These are phyloP conservation scores for Lunularia cruciata DNA, from an alignment of 225 moss, liverwort and hornwort genomes.

Conservation along the genomic window DNA sequence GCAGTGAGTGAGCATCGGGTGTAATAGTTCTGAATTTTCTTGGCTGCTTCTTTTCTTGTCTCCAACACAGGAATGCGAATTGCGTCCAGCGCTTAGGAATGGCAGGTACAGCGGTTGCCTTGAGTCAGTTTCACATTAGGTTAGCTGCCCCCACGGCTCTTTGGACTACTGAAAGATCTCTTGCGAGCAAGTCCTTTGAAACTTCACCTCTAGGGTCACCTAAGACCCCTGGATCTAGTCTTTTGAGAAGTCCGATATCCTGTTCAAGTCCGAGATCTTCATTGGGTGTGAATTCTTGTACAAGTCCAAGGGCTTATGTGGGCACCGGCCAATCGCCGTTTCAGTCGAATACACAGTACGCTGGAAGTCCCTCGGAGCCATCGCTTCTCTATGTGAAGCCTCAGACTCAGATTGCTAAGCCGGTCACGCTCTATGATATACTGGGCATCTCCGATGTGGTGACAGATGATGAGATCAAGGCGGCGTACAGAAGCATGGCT, in stretches of 20 bases:
- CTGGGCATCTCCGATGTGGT: constrained; percentile 61
- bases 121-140: constrained; percentile 30
- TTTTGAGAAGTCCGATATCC: constrained; percentile 8
- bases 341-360: constrained; percentile 12
- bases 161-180: constrained; percentile 1
- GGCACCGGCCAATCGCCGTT: background rate
- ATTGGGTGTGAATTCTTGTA: background rate
- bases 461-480: constrained; percentile 70
- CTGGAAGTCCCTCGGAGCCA: constrained; percentile 20
- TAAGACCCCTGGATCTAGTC: background rate
- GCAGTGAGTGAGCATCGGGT: background rate
- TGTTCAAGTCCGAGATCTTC: constrained; percentile 12
- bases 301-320: background rate
- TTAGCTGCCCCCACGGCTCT: constrained; percentile 26
- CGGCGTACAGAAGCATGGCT: constrained; percentile 65
- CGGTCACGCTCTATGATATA: constrained; percentile 52
- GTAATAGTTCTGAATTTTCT: background rate
- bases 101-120: constrained; percentile 14
- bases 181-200: background rate
- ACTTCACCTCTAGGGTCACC: constrained; percentile 9
- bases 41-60: background rate
- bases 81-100: constrained; percentile 6
- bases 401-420: constrained; percentile 10
- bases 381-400: constrained; percentile 1
- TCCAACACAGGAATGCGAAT: constrained; percentile 9